Conservation (phyloP, 495 filamentous ascomycete species). For the Neurospora sp. region DNA sequence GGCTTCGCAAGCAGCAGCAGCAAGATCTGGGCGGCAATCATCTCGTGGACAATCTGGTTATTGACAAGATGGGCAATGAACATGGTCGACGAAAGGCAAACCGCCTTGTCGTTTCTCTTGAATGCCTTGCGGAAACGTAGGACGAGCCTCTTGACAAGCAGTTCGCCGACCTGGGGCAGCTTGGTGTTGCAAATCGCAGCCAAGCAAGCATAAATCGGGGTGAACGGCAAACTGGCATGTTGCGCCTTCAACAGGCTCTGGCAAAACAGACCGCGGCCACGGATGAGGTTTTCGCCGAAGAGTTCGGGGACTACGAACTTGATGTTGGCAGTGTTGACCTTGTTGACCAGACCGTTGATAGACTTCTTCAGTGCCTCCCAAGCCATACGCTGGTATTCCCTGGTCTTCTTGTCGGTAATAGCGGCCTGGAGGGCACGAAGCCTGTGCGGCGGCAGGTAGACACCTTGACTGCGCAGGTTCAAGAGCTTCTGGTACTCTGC, state of each 20-base stretch:
- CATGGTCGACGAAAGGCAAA: conserved; percentile 79
- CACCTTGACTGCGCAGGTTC: conserved; percentile 84
- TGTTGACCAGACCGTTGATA: conserved; percentile 97
- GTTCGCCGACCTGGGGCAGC: conserved; percentile 83
- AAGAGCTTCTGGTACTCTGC: conserved; percentile 86
- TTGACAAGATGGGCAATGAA: conserved; percentile 95
- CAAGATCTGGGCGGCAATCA: conserved; percentile 82
- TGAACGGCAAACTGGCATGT: conserved; percentile 92
- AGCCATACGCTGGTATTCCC: conserved; percentile 98
- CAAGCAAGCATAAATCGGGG: conserved; percentile 89
- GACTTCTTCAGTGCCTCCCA: conserved; percentile 99
- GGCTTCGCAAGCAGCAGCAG: conserved; percentile 83
- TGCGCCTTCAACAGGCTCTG: conserved; percentile 95
- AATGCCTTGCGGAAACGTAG: conserved; percentile 93
- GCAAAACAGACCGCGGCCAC: conserved; percentile 87
- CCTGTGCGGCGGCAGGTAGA: conserved; percentile 88
- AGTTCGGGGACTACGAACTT: conserved; percentile 93
- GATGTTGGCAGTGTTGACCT: conserved; percentile 95
- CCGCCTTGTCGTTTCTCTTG: conserved; percentile 93
- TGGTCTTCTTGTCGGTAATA: conserved; percentile 90
- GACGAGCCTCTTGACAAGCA: conserved; percentile 76
- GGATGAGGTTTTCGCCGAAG: conserved; percentile 86
- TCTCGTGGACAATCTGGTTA: conserved; percentile 89
- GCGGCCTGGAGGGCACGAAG: conserved; percentile 88
- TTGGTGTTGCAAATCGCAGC: conserved; percentile 97